These are phyloP conservation scores for baker's yeast (Saccharomyces cerevisiae) DNA, from an alignment of 805 yeast species.

Conservation along the genomic window DNA sequence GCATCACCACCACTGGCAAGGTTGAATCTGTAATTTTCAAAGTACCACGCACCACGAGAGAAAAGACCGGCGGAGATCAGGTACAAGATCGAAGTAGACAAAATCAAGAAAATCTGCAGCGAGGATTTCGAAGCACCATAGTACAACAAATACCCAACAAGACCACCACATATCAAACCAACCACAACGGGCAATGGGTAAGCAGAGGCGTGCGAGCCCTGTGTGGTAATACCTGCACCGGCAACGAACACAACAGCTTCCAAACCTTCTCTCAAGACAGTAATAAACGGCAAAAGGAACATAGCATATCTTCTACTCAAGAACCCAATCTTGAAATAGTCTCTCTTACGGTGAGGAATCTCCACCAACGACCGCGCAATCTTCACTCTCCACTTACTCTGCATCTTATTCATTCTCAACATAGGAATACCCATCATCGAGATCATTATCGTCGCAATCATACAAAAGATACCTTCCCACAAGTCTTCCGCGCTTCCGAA, in stretches of 20 bases:
- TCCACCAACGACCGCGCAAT: slow-evolving; percentile 77
- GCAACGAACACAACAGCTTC: slow-evolving; percentile 96
- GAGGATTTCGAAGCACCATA: slow-evolving; percentile 75
- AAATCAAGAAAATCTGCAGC: slow-evolving; percentile 78
- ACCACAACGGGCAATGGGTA: slow-evolving; percentile 90
- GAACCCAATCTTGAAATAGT: slow-evolving; percentile 46
- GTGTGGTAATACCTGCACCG: slow-evolving; percentile 73
- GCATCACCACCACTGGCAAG: slow-evolving; percentile 86
- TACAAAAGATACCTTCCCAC: slow-evolving; percentile 94
- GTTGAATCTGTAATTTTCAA: slow-evolving; percentile 62
- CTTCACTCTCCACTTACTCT: slow-evolving; percentile 93
- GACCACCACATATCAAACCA: slow-evolving; percentile 74
- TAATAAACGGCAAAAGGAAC: slow-evolving; percentile 84
- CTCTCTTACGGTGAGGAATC: slow-evolving; percentile 41
- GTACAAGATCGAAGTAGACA: slow-evolving; percentile 83
- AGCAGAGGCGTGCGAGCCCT: slow-evolving; percentile 49
- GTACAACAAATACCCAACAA: slow-evolving; percentile 65
- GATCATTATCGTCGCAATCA: slow-evolving; percentile 83
- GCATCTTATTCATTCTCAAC: slow-evolving; percentile 93
- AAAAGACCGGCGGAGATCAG: slow-evolving; percentile 87
- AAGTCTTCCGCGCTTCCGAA: slow-evolving; percentile 84
- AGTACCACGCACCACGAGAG: slow-evolving; percentile 88
- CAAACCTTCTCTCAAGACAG: slow-evolving; percentile 91
- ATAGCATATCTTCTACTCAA: slow-evolving; percentile 69
- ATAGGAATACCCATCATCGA: slow-evolving; percentile 93